These are phyloP conservation scores for Lobosporangium transversale DNA, from an alignment of 192 early-diverging fungal species.

Conservation along the genomic window DNA sequence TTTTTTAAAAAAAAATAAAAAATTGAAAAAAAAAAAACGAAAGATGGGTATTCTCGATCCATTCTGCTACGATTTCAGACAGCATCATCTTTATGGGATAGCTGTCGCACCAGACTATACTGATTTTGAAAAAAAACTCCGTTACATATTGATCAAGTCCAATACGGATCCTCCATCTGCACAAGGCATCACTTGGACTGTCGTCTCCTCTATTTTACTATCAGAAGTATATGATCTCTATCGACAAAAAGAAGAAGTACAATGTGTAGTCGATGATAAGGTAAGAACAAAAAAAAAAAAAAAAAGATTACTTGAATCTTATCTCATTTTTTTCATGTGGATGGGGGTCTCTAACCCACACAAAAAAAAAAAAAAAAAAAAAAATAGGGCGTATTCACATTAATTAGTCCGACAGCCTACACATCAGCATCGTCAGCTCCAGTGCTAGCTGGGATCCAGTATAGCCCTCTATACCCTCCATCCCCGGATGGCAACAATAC, in stretches of 20 bases:
- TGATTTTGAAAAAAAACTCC: no score
- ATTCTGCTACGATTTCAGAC: not conserved
- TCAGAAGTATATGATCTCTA: slow-evolving; percentile 1
- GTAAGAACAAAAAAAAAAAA: not conserved
- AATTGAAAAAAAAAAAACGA: no score
- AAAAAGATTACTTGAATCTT: not conserved
- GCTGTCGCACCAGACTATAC: not conserved
- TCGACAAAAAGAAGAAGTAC: no score
- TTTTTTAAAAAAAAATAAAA: no score
- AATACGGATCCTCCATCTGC: not conserved
- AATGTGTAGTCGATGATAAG: not conserved
- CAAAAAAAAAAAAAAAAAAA: no score
- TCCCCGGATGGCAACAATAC: not conserved
- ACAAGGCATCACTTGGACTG: not conserved
- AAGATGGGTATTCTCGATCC: not conserved
- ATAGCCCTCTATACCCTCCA: not conserved
- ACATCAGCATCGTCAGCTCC: not conserved
- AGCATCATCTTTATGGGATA: not conserved
- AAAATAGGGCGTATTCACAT: not conserved
- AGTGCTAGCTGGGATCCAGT: not conserved
- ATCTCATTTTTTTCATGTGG: not conserved
- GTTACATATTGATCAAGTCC: not conserved
- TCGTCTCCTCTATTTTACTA: not conserved
- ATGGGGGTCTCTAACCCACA: not conserved
- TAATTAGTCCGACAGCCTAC: not conserved